Evolutionary conservation across 2,329 filamentous ascomycete genomes (phyloP).

Genomic region (Corinectria fuckeliana): DNA sequence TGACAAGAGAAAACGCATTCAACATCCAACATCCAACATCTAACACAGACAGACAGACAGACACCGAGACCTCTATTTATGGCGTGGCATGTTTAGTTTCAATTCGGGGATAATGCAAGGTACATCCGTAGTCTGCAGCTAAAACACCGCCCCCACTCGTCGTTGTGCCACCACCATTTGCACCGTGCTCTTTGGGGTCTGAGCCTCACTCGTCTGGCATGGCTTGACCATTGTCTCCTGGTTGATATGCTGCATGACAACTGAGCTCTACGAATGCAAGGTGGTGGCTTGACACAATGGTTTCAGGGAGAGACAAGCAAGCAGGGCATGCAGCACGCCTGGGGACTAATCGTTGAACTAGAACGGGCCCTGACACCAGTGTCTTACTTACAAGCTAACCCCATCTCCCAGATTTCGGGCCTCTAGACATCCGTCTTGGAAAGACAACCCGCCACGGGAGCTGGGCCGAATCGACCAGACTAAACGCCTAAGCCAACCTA

Average conservation of each 20-base stretch:
- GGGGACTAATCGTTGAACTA: too few species aligned
- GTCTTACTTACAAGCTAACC: too few species aligned
- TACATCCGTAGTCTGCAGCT: conserved; percentile 19
- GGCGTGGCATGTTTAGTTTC: not conserved
- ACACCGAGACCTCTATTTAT: conserved; percentile 1
- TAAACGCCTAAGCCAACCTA: not conserved
- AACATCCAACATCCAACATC: not conserved
- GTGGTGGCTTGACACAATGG: not conserved
- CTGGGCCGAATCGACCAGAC: not conserved
- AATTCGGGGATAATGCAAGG: conserved; percentile 23
- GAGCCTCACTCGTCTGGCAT: not conserved
- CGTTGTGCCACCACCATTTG: not conserved
- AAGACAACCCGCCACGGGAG: not conserved
- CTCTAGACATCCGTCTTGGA: conserved; percentile 1
- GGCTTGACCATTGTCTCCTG: not conserved
- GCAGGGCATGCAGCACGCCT: too few species aligned
- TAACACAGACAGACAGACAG: too few species aligned
- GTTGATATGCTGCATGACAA: not conserved
- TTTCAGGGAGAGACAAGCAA: not conserved
- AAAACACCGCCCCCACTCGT: conserved; percentile 3
- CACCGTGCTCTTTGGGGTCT: too few species aligned
- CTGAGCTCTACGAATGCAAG: not conserved
- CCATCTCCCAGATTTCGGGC: conserved; percentile 15
- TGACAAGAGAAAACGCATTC: not conserved
- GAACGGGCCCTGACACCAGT: conserved; percentile 22